These are phyloP conservation scores for Saccharomyces hybrid DNA, from an alignment of 1,139 yeast genomes.

Conservation along the genomic window DNA sequence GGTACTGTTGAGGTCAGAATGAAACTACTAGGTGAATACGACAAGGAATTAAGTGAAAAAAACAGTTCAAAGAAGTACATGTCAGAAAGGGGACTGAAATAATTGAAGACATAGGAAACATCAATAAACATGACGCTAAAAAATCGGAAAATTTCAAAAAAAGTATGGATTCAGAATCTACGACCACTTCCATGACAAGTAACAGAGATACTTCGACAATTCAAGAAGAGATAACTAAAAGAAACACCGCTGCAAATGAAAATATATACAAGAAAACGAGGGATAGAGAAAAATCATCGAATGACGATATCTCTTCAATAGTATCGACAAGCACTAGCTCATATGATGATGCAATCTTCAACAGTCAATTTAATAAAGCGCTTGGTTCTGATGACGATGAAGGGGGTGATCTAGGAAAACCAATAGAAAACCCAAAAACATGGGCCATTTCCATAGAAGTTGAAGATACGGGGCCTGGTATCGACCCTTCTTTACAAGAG, in stretches of 20 bases:
- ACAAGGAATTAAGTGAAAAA: slow-evolving; percentile 38
- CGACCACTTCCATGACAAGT: not conserved
- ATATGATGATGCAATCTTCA: slow-evolving; percentile 48
- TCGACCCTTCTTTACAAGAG: slow-evolving; percentile 67
- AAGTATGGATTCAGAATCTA: not conserved
- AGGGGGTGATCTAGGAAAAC: slow-evolving; percentile 16
- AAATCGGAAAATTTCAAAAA: not conserved
- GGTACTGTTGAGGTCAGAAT: slow-evolving; percentile 70
- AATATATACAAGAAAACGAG: not conserved
- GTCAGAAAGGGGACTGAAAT: slow-evolving; percentile 27
- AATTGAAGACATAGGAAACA: slow-evolving; percentile 1
- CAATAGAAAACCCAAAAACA: slow-evolving; percentile 18
- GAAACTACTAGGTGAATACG: slow-evolving; percentile 65
- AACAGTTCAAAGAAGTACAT: slow-evolving; percentile 35
- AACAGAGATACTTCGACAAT: slow-evolving; percentile 8
- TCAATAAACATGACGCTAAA: not conserved
- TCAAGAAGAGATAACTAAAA: slow-evolving; percentile 15
- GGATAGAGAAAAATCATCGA: not conserved
- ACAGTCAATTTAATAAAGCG: slow-evolving; percentile 41
- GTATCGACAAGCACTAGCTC: slow-evolving; percentile 46
- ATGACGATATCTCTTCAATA: slow-evolving; percentile 29
- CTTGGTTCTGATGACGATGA: slow-evolving; percentile 18
- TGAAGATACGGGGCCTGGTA: slow-evolving; percentile 88
- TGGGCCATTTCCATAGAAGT: slow-evolving; percentile 56
- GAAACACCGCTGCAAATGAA: slow-evolving; percentile 1